Evolutionary conservation across 768 basidiomycete species (phyloP), one percentile per base, ranked within the genome.

Genomic region (Mycena galericulata): DNA sequence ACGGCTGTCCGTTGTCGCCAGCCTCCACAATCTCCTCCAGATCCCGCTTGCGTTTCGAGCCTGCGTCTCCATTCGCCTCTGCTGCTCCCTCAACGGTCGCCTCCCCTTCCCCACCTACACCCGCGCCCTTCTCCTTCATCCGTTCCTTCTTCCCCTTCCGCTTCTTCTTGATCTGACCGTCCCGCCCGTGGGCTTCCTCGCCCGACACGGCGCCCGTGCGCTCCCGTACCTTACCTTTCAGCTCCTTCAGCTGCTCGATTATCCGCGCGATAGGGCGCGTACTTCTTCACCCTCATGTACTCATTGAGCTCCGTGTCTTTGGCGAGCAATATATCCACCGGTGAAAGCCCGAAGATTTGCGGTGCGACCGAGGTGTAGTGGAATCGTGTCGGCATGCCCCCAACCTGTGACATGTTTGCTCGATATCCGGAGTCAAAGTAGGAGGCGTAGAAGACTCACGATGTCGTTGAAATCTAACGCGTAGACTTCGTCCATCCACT

Each of bases 381-480:
- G 88, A 99, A 99, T 14, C 95, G 92, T 0, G 96, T 99, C 2
- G 96, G 92, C 75, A 96, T 82, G 76, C 91, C 94, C 9, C 90
- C 96, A 56, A 97, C 91, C 97, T 97, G 74, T 26, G 70, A 18
- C 66, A 18, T 24, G 27, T 45, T 17, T 65, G 55, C 66, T 20
- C 62, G 65, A 62, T 49, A 64, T 45, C 34, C 30, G 26, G 55
- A n/a, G n/a, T 59, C n/a, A 18, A 7, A 7, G n/a, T n/a, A 29
- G 22, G 47, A 62, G 36, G 47, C 12, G 59, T 51, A 7, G 17
- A 59, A 17, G 46, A 56, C 91, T 74, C 67, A 96, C 97, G 84
- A 98, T 88, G 74, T 97, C 97, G 78, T 98, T 98, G 82, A 98
- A 97, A 68, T 98, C 97, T 20, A 99, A 84, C 40, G 86, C 90